Evolutionary conservation across 441 rosid species (phyloP).

Genomic region (Theobroma grandiflorum): DNA sequence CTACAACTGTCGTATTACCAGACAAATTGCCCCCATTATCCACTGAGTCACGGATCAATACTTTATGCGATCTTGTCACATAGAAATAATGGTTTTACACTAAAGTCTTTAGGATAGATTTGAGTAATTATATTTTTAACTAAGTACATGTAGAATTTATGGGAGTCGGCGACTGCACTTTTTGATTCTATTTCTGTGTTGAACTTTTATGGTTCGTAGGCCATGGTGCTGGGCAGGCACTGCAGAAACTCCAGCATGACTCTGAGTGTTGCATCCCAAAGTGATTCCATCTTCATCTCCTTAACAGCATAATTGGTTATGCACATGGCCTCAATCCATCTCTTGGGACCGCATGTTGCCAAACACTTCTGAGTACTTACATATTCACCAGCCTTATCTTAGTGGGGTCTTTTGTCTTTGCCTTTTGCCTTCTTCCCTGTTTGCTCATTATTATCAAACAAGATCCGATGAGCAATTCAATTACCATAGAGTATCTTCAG

Average conservation of each 20-base stretch:
- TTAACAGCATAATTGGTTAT: slow-evolving; percentile 23
- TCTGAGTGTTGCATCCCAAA: slow-evolving; percentile 6
- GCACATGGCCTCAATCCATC: slow-evolving; percentile 31
- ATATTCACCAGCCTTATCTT: slow-evolving; percentile 29
- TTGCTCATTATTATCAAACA: background rate
- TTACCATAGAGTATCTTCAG: slow-evolving; percentile 11
- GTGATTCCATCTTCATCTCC: background rate
- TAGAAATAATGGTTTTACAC: background rate
- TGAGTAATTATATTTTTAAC: background rate
- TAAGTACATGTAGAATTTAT: background rate
- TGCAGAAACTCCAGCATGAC: slow-evolving; percentile 17
- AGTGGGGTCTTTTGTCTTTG: slow-evolving; percentile 22
- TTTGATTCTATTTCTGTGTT: background rate
- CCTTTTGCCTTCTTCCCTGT: no score
- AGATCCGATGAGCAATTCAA: background rate
- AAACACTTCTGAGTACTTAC: background rate
- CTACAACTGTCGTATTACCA: slow-evolving; percentile 25
- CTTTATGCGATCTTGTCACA: slow-evolving; percentile 20
- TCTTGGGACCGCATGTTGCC: slow-evolving; percentile 2
- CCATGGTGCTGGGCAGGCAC: slow-evolving; percentile 23
- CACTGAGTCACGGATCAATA: slow-evolving; percentile 41
- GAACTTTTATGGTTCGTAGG: slow-evolving; percentile 30
- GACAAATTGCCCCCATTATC: slow-evolving; percentile 37
- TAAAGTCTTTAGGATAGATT: background rate
- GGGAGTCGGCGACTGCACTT: slow-evolving; percentile 14